Evolutionary conservation across 2,329 filamentous ascomycete species (phyloP), one percentile per base, ranked within the genome.

Genomic region (Epichloe baconii): DNA sequence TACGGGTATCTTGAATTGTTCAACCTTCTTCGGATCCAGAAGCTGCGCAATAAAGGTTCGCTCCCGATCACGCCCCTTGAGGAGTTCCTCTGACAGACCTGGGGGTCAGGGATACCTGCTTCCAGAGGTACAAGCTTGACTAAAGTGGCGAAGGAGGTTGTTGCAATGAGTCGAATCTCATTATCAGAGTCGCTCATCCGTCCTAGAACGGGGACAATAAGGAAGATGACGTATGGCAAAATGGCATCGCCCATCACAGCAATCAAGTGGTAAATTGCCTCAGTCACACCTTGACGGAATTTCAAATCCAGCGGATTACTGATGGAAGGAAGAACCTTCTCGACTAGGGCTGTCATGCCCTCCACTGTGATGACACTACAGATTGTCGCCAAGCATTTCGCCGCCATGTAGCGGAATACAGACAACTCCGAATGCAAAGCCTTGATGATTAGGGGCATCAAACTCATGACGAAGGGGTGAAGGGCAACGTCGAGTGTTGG

Each of bases 111-210:
- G 58, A 98, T 98, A 58, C 94, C 93, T 45, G 93, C 93, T 69
- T 98, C 93, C 14, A 98, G 79, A 12, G 93, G 93, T 49, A 98
- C 93, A 47, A 98, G 80, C 69, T 98, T 98, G 58, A 98, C 93
- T 7, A 98, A 74, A 0, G 93, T 97, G 2, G 93, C 93, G 63
- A 98, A 98, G 1, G 93, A 94, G 0, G 93, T 98, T 0, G 93
- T 98, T 4, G 93, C 89, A 51, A 98, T 85, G 6, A 97, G 77
- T 50, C 93, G 85, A 50, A 98, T 86, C 63, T 97, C 93, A 56
- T 94, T 91, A 64, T 98, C 91, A 0, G 91, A 95, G 66, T 98
- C 93, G 64, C 93, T 97, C 93, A 98, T 98, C 44, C 93, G 84
- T 50, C 93, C 93, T 48, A 98, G 77, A 4, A 98, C 93, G 14